These are phyloP conservation scores for Diaporthe aspalathi DNA, from an alignment of 2,329 filamentous ascomycete genomes.

Conservation along the genomic window DNA sequence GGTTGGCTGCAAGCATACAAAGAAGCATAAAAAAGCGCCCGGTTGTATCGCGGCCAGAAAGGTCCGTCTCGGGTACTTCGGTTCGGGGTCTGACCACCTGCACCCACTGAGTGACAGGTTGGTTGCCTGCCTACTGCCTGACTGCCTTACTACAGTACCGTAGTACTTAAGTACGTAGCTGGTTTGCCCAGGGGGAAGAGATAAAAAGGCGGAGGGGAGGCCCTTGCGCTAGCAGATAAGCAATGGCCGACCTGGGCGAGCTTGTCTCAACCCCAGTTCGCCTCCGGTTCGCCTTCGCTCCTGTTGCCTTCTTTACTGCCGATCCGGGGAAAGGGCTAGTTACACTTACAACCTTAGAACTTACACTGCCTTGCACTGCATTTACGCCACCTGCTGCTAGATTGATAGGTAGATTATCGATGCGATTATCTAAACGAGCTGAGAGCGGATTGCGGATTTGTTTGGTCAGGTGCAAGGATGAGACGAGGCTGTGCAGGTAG, in stretches of 20 bases:
- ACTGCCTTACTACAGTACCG: no score
- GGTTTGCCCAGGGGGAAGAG: background rate
- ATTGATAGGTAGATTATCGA: no score
- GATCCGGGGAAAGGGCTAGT: background rate
- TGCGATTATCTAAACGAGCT: constrained; percentile 8
- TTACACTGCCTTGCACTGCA: background rate
- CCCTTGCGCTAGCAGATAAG: constrained; percentile 17
- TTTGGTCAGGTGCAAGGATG: background rate
- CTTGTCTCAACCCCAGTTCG: background rate
- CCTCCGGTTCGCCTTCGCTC: background rate
- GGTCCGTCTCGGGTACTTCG: no score
- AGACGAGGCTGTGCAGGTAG: background rate
- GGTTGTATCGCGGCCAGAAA: background rate
- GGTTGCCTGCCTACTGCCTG: background rate
- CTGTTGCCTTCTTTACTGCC: no score
- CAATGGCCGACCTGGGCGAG: background rate
- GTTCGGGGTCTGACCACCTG: no score
- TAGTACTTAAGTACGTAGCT: no score
- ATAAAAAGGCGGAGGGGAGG: constrained; percentile 1
- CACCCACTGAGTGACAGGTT: no score
- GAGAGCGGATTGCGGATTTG: background rate
- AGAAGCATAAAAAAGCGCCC: background rate
- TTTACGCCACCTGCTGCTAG: background rate
- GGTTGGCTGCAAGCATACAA: background rate
- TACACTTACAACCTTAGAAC: no score